Conservation (phyloP, 1,284 basidiomycete genomes). For the Leccinum pachyderme region DNA sequence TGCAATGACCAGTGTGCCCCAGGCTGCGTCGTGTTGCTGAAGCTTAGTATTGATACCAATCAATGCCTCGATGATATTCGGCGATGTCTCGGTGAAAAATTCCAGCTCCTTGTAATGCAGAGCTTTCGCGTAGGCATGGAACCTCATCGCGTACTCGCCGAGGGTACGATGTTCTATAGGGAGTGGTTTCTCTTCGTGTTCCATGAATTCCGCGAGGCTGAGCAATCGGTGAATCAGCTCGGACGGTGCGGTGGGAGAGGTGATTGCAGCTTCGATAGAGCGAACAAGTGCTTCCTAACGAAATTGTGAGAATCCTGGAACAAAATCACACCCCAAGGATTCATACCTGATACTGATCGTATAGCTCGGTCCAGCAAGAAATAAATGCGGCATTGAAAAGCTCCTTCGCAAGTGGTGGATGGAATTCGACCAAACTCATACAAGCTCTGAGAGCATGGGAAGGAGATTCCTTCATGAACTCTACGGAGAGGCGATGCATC, state of each 20-base stretch:
- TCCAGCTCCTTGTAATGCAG: constrained; percentile 99
- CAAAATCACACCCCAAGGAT: neutral
- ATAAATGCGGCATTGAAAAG: constrained; percentile 98
- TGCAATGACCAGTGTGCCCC: constrained; percentile 90
- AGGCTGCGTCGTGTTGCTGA: constrained; percentile 95
- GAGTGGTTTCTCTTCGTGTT: constrained; percentile 96
- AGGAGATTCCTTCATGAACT: constrained; percentile 98
- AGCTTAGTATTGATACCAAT: constrained; percentile 98
- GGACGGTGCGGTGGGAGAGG: constrained; percentile 75
- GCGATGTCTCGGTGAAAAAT: constrained; percentile 89
- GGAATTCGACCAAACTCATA: constrained; percentile 89
- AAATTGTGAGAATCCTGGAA: constrained; percentile 8
- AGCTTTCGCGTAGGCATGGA: constrained; percentile 96
- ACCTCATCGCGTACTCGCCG: constrained; percentile 92
- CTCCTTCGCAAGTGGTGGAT: constrained; percentile 90
- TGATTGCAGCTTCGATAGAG: constrained; percentile 88
- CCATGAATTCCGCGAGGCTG: constrained; percentile 99
- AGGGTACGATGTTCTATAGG: constrained; percentile 93
- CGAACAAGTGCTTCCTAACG: constrained; percentile 88
- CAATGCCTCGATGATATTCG: constrained; percentile 89
- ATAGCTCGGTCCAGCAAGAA: constrained; percentile 96
- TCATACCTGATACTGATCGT: constrained; percentile 90
- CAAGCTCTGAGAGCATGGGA: constrained; percentile 97
- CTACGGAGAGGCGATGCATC: constrained; percentile 92
- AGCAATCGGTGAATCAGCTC: constrained; percentile 94